Percentiles rank a stretch among this genome's conserved stretches.
Conservation (phyloP, 352 stramenopile genomes). For the Phytophthora uliginosa region DNA sequence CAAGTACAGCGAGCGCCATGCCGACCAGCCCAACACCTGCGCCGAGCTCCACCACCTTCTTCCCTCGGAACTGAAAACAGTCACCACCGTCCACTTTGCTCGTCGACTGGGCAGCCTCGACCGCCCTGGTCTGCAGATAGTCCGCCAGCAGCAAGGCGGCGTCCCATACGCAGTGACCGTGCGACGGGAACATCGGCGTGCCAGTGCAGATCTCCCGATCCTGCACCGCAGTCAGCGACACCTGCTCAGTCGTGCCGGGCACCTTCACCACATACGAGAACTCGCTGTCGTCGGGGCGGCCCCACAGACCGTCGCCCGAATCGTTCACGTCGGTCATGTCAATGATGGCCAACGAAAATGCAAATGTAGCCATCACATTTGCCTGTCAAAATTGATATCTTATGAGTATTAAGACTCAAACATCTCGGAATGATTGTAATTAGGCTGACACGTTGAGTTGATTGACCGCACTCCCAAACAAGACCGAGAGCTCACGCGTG, state of each 20-base stretch:
- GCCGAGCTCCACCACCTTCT: slow-evolving; percentile 53
- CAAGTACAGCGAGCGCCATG: slow-evolving; percentile 57
- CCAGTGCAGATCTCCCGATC: slow-evolving; percentile 46
- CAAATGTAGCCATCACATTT: slow-evolving; percentile 17
- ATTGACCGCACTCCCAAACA: slow-evolving; percentile 10
- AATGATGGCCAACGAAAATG: slow-evolving; percentile 18
- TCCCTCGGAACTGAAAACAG: slow-evolving; percentile 23
- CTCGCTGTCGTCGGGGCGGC: slow-evolving; percentile 41
- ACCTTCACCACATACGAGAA: slow-evolving; percentile 46
- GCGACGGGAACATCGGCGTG: slow-evolving; percentile 51
- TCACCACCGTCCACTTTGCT: background rate
- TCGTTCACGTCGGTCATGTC: slow-evolving; percentile 25
- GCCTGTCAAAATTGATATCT: background rate
- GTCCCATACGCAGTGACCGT: slow-evolving; percentile 70
- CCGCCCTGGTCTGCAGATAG: slow-evolving; percentile 46
- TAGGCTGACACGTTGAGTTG: background rate
- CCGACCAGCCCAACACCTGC: slow-evolving; percentile 63
- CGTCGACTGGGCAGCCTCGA: background rate
- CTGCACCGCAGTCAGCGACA: slow-evolving; percentile 46
- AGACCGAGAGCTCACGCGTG: slow-evolving; percentile 4
- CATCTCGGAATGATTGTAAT: slow-evolving; percentile 21
- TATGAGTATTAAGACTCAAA: background rate
- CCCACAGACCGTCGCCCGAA: slow-evolving; percentile 37
- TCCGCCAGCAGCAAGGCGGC: slow-evolving; percentile 60
- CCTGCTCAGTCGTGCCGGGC: background rate